These are phyloP conservation scores for Zalerion maritima DNA, from an alignment of 495 filamentous ascomycete genomes.

Conservation along the genomic window DNA sequence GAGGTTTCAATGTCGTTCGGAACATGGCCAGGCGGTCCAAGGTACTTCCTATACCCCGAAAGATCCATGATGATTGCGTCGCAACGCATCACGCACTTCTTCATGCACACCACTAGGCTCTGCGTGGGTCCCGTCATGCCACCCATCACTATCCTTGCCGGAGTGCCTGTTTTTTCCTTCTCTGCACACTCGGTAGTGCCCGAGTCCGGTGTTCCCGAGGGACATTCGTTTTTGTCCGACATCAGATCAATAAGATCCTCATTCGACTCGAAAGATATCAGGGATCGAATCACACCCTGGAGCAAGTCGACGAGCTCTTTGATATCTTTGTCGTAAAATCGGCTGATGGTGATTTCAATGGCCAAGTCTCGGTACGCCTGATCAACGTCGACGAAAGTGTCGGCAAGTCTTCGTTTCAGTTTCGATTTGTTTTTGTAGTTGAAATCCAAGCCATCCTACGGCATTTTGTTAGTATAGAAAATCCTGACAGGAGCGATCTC, in stretches of 20 bases:
- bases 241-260: slow-evolving; percentile 14
- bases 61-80: slow-evolving; percentile 35
- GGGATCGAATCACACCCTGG: slow-evolving; percentile 35
- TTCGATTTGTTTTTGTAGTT: slow-evolving; percentile 21
- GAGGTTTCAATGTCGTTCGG: slow-evolving; percentile 19
- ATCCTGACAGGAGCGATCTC: not conserved
- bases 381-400: slow-evolving; percentile 38
- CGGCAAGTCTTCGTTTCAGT: slow-evolving; percentile 25
- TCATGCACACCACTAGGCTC: slow-evolving; percentile 31
- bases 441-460: slow-evolving; percentile 27
- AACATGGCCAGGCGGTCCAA: slow-evolving; percentile 24
- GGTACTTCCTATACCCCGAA: slow-evolving; percentile 27
- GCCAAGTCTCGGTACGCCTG: slow-evolving; percentile 39
- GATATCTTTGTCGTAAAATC: slow-evolving; percentile 32
- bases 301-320: slow-evolving; percentile 33
- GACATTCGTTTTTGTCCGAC: too few relatives aligned
- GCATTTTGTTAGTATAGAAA: slow-evolving; percentile 6
- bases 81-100: slow-evolving; percentile 22
- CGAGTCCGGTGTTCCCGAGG: too few relatives aligned
- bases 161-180: too few relatives aligned
- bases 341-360: slow-evolving; percentile 36
- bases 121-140: slow-evolving; percentile 30
- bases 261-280: too few relatives aligned
- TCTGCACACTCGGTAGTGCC: too few relatives aligned
- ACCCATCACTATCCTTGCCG: slow-evolving; percentile 21